Conservation (phyloP, 148 eudicot genomes). For the Silene conica region DNA sequence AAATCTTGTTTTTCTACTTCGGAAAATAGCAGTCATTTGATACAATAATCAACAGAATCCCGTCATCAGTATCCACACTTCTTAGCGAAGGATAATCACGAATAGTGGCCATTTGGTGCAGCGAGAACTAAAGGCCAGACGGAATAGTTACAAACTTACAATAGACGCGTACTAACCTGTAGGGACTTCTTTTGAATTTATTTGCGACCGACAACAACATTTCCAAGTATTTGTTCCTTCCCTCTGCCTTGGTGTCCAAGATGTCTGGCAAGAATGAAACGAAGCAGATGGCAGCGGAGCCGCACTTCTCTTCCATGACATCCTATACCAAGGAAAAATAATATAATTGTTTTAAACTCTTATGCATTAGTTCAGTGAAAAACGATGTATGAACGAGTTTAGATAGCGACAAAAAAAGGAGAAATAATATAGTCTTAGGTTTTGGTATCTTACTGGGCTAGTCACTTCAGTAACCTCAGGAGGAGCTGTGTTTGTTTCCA, state of each 20-base stretch:
- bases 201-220: slow-evolving; percentile 75
- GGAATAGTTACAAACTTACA: not conserved
- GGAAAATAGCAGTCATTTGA: no score
- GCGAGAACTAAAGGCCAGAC: not conserved
- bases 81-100: no score
- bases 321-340: slow-evolving; percentile 40
- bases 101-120: not conserved
- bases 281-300: slow-evolving; percentile 93
- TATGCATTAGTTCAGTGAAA: slow-evolving; percentile 1
- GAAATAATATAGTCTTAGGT: not conserved
- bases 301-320: slow-evolving; percentile 90
- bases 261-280: slow-evolving; percentile 91
- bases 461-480: slow-evolving; percentile 85
- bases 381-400: not conserved
- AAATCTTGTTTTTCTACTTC: no score
- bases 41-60: no score
- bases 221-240: slow-evolving; percentile 83
- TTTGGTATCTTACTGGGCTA: slow-evolving; percentile 48
- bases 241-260: slow-evolving; percentile 90
- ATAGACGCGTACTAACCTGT: slow-evolving; percentile 48
- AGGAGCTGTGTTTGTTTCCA: slow-evolving; percentile 78
- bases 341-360: not conserved
- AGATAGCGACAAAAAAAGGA: not conserved
- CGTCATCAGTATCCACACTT: no score
- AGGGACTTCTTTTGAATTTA: slow-evolving; percentile 85